Conservation (phyloP, 129 eudicot genomes). For the Flaveria brownii region DNA sequence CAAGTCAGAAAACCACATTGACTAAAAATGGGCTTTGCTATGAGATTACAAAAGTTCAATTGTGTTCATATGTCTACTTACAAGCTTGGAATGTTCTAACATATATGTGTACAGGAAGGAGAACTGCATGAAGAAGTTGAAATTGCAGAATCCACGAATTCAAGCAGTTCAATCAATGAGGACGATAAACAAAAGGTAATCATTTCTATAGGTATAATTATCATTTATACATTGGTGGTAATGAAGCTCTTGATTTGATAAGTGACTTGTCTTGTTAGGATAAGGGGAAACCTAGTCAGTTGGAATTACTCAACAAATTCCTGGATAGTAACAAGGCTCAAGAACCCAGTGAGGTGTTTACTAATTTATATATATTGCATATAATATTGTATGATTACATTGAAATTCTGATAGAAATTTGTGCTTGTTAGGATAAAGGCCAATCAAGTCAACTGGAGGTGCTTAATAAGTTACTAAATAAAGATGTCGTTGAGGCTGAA, state of each 20-base stretch:
- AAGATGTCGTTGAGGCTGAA: conserved; percentile 36
- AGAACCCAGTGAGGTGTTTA: conserved; percentile 49
- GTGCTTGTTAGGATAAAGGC: conserved; percentile 52
- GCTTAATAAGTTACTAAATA: conserved; percentile 47
- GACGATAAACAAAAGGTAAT: conserved; percentile 36
- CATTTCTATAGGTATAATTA: background rate
- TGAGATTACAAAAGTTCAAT: background rate
- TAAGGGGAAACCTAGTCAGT: conserved; percentile 43
- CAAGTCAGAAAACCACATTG: conserved; percentile 22
- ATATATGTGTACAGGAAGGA: conserved; percentile 42
- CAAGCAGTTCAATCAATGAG: conserved; percentile 31
- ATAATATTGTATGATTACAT: background rate
- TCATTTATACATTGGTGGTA: background rate
- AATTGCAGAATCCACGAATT: conserved; percentile 37
- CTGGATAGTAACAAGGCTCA: conserved; percentile 38
- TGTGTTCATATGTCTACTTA: conserved; percentile 20
- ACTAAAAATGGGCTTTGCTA: conserved; percentile 20
- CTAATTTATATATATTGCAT: background rate
- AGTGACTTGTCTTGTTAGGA: conserved; percentile 44
- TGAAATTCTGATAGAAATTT: conserved; percentile 8
- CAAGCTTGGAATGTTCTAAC: conserved; percentile 16
- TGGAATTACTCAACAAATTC: conserved; percentile 47
- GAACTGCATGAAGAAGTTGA: conserved; percentile 42
- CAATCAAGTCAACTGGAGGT: conserved; percentile 37
- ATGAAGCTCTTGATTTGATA: conserved; percentile 8